phyloP scores from a whole-genome alignment of 768 basidiomycete genomes.

The Xerocomellus intermedius region DNA sequence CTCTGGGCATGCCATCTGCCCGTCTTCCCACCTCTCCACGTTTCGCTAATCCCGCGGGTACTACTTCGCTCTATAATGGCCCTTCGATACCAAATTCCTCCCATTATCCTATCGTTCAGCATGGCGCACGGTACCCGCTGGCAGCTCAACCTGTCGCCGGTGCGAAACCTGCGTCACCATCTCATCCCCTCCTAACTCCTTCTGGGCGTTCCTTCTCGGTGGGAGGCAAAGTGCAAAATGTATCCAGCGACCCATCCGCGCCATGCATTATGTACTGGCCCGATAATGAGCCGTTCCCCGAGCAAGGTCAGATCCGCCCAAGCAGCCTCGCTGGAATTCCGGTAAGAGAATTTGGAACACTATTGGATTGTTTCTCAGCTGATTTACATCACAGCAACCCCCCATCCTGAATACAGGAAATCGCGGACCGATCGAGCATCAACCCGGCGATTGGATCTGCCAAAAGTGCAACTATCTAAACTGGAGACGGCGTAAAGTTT shows the following conservation, averaged over 20 bases:
- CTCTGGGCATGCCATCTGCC: slow-evolving; percentile 21
- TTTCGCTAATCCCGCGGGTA: slow-evolving; percentile 20
- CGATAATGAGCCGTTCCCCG: slow-evolving; percentile 82
- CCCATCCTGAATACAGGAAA: slow-evolving; percentile 90
- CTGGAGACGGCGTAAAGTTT: slow-evolving; percentile 85
- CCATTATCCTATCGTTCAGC: slow-evolving; percentile 26
- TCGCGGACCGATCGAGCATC: slow-evolving; percentile 82
- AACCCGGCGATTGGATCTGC: slow-evolving; percentile 83
- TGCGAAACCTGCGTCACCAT: slow-evolving; percentile 39
- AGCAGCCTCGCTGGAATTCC: slow-evolving; percentile 50
- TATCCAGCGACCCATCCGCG: slow-evolving; percentile 65
- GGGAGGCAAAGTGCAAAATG: slow-evolving; percentile 78
- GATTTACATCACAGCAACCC: slow-evolving; percentile 52
- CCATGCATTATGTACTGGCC: slow-evolving; percentile 92
- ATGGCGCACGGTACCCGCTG: slow-evolving; percentile 27
- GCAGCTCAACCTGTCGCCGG: slow-evolving; percentile 20
- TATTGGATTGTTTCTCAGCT: background rate
- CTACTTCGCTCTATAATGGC: slow-evolving; percentile 15
- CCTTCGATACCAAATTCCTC: slow-evolving; percentile 29
- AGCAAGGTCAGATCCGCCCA: slow-evolving; percentile 75
- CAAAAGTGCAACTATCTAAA: slow-evolving; percentile 84
- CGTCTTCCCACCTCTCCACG: slow-evolving; percentile 27
- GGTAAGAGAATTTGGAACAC: slow-evolving; percentile 35
- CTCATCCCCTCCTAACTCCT: slow-evolving; percentile 78
- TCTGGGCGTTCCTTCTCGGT: slow-evolving; percentile 75